Percentiles rank a stretch among this genome's conserved stretches.
These are phyloP conservation scores for Chalaropsis ovoidea DNA, from an alignment of 2,329 filamentous ascomycete genomes.

Conservation along the genomic window DNA sequence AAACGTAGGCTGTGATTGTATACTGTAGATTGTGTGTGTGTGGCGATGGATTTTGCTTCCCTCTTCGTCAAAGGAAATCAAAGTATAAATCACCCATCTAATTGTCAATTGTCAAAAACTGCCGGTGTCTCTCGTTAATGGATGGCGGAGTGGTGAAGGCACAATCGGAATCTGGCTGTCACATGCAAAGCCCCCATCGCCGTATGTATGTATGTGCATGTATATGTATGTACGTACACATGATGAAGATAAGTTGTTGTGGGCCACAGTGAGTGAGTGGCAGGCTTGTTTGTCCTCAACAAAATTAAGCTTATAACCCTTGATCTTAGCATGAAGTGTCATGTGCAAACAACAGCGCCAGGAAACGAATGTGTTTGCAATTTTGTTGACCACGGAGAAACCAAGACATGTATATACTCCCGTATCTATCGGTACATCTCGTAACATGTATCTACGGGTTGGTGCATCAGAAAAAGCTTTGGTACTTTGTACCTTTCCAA, in stretches of 20 bases:
- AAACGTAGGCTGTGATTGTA: no score
- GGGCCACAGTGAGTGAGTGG: not conserved
- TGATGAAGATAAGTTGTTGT: not conserved
- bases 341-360: not conserved
- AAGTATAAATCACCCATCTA: no score
- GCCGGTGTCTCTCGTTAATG: not conserved
- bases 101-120: no score
- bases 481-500: not conserved
- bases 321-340: not conserved
- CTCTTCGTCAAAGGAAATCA: no score
- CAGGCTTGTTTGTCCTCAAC: not conserved
- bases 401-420: no score
- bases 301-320: constrained; percentile 7
- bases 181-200: not conserved
- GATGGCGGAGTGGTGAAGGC: not conserved
- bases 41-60: no score
- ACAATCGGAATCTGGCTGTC: not conserved
- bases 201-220: not conserved
- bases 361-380: not conserved
- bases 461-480: not conserved
- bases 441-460: not conserved
- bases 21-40: no score
- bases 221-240: not conserved
- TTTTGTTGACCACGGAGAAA: no score
- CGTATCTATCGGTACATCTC: no score